Evolutionary conservation across 768 basidiomycete species (phyloP).

Genomic region (Kockovaella imperatae): DNA sequence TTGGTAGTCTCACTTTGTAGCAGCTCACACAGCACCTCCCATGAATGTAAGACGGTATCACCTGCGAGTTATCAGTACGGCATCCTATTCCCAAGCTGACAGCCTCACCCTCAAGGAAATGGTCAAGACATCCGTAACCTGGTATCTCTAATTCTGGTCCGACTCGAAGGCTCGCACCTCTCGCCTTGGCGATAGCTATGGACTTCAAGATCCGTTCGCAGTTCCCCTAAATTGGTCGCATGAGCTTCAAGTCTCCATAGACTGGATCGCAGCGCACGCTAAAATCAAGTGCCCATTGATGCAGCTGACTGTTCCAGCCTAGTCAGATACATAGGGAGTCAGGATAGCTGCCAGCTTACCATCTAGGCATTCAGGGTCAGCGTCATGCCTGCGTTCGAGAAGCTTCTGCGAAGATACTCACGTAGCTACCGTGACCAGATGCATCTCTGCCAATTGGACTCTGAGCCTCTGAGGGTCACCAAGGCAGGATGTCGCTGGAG

Average conservation of each 20-base stretch:
- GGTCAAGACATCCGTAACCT: constrained; percentile 97
- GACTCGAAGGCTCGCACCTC: constrained; percentile 82
- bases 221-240: constrained; percentile 60
- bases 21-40: constrained; percentile 93
- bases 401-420: neutral
- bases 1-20: constrained; percentile 65
- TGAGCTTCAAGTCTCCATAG: neutral
- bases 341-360: neutral
- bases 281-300: neutral
- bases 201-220: constrained; percentile 81
- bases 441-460: too few species aligned
- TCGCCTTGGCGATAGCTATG: constrained; percentile 76
- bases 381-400: neutral
- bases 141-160: constrained; percentile 96
- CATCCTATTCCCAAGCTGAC: neutral
- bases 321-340: neutral
- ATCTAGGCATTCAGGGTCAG: neutral
- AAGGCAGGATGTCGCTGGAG: too few species aligned
- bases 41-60: constrained; percentile 91
- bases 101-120: constrained; percentile 81
- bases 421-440: neutral
- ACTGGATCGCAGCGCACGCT: neutral
- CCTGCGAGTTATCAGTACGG: constrained; percentile 50
- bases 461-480: too few species aligned
- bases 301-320: neutral